Evolutionary conservation across 257 asterid genomes (phyloP).

Genomic region (Verbena officinalis): DNA sequence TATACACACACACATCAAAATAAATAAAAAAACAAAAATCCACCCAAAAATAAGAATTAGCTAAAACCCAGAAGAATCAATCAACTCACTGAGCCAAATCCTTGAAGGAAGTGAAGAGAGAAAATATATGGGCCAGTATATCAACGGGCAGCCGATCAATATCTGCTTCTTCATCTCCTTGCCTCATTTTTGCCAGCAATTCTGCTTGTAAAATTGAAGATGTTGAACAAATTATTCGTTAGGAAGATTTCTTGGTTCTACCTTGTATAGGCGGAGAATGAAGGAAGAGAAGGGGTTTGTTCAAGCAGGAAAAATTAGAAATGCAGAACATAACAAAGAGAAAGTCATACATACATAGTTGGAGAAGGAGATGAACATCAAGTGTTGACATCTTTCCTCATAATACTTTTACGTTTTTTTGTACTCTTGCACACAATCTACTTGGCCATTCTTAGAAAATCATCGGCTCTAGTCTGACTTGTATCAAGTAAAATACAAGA

Average conservation of each 20-base stretch:
- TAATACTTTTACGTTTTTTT: neutral
- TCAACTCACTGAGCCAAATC: slow-evolving; percentile 80
- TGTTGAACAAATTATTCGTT: neutral
- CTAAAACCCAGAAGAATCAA: neutral
- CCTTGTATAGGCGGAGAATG: slow-evolving; percentile 7
- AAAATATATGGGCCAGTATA: slow-evolving; percentile 76
- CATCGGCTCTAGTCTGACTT: no score
- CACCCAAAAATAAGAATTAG: neutral
- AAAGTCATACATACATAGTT: slow-evolving; percentile 24
- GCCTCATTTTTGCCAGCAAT: slow-evolving; percentile 27
- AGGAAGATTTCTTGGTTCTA: neutral
- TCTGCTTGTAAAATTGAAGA: slow-evolving; percentile 1
- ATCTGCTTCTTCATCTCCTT: slow-evolving; percentile 47
- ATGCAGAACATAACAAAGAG: neutral
- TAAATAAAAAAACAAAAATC: neutral
- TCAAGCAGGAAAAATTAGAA: slow-evolving; percentile 13
- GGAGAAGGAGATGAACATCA: slow-evolving; percentile 24
- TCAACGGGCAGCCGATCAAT: slow-evolving; percentile 83
- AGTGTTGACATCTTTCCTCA: slow-evolving; percentile 68
- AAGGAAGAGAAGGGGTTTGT: slow-evolving; percentile 16
- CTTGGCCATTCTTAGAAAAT: no score
- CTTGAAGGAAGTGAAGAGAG: slow-evolving; percentile 70
- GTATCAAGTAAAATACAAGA: no score
- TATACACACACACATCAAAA: slow-evolving; percentile 3
- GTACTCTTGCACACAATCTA: no score